Evolutionary conservation across 257 asterid species (phyloP).

Genomic region (Solanum ossicruentum): DNA sequence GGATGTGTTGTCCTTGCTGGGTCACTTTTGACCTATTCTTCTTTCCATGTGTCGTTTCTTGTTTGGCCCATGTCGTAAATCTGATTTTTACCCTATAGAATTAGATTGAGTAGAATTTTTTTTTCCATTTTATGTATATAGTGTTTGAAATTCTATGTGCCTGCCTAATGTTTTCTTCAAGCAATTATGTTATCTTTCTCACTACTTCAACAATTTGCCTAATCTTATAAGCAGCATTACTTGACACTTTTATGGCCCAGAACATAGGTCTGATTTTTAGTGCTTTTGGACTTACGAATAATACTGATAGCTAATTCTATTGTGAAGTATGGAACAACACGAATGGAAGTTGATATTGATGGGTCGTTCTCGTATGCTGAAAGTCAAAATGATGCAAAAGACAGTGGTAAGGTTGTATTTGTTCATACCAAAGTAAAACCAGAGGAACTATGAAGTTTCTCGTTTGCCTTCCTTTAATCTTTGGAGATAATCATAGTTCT

Average conservation of each 20-base stretch:
- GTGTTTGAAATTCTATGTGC: background rate
- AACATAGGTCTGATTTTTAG: background rate
- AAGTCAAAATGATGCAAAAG: slow-evolving; percentile 36
- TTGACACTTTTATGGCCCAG: background rate
- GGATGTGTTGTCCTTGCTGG: background rate
- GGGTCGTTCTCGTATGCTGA: slow-evolving; percentile 76
- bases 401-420: slow-evolving; percentile 25
- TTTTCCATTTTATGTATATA: background rate
- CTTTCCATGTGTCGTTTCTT: background rate
- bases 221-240: background rate
- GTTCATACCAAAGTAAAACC: background rate
- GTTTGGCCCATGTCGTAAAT: background rate
- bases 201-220: background rate
- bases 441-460: background rate
- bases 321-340: slow-evolving; percentile 70
- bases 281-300: background rate
- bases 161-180: background rate
- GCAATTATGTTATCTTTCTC: background rate
- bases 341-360: slow-evolving; percentile 75
- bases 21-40: background rate
- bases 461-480: background rate
- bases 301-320: slow-evolving; percentile 16
- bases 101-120: background rate
- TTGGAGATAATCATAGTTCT: background rate
- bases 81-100: background rate